Conservation (phyloP, 2,329 filamentous ascomycete species). For the Curvularia eragrostidis region DNA sequence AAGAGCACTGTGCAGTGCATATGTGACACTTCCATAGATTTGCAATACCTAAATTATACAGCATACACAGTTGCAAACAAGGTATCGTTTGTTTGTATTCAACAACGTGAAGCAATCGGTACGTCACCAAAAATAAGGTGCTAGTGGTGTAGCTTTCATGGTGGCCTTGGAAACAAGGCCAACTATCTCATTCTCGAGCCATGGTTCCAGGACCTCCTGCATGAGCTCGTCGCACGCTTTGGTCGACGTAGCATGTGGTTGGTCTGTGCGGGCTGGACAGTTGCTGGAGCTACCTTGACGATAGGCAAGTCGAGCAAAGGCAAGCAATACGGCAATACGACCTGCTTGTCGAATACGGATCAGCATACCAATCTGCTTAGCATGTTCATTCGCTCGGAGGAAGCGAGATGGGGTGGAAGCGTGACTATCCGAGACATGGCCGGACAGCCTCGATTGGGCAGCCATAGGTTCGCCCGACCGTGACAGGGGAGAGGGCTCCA, state of each 20-base stretch:
- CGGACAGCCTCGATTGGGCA: slow-evolving; percentile 25
- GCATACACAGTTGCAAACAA: background rate
- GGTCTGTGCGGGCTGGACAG: background rate
- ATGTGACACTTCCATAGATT: background rate
- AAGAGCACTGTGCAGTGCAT: no score
- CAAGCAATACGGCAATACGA: background rate
- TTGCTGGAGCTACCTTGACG: background rate
- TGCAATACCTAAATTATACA: background rate
- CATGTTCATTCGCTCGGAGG: slow-evolving; percentile 24
- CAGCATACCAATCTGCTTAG: background rate
- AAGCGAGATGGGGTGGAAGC: slow-evolving; percentile 26
- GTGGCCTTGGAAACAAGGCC: no score
- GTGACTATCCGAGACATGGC: slow-evolving; percentile 23
- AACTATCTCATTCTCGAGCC: background rate
- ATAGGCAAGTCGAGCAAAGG: background rate
- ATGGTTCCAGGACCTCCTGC: background rate
- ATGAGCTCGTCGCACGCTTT: background rate
- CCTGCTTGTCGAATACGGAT: background rate
- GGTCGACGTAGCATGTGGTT: background rate
- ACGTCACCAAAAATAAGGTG: background rate
- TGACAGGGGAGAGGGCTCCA: slow-evolving; percentile 27
- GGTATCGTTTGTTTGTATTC: background rate
- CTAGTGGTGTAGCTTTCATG: background rate
- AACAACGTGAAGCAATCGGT: background rate
- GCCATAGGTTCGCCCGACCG: slow-evolving; percentile 10